Evolutionary conservation across 179 eudicot genomes (phyloP).

Genomic region (Dionaea muscipula): DNA sequence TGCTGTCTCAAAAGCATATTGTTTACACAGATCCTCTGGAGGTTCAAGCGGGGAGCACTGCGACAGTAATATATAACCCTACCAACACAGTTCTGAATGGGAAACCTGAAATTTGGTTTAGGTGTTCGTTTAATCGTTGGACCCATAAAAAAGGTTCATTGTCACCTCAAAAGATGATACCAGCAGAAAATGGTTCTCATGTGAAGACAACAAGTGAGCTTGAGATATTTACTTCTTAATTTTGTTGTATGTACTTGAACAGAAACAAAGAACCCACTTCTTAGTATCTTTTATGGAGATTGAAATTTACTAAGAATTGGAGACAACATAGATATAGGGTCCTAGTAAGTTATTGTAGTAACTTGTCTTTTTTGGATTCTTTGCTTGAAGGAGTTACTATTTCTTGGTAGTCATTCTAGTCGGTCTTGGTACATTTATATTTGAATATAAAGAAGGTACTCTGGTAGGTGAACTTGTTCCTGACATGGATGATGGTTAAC

Average conservation of each 20-base stretch:
- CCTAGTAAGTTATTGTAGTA: no score
- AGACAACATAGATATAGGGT: no score
- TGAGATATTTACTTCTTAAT: not conserved
- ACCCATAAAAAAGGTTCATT: constrained; percentile 74
- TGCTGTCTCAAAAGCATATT: constrained; percentile 82
- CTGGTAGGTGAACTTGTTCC: constrained; percentile 4
- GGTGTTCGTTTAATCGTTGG: constrained; percentile 96
- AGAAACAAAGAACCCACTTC: not conserved
- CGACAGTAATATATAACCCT: constrained; percentile 78
- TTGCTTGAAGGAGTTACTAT: no score
- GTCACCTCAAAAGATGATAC: constrained; percentile 83
- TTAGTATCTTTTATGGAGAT: no score
- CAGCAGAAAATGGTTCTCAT: constrained; percentile 59
- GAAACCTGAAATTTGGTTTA: constrained; percentile 88
- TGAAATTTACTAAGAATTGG: no score
- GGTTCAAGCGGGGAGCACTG: constrained; percentile 64
- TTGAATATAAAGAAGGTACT: no score
- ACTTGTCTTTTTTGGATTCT: no score
- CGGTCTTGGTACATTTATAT: not conserved
- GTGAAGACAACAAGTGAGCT: constrained; percentile 65
- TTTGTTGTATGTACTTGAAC: not conserved
- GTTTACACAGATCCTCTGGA: constrained; percentile 94
- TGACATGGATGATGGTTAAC: constrained; percentile 5
- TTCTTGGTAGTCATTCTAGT: not conserved
- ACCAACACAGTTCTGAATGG: constrained; percentile 72